phyloP scores from a whole-genome alignment of 164 flowering plant species.

The Nymphaea colorata region DNA sequence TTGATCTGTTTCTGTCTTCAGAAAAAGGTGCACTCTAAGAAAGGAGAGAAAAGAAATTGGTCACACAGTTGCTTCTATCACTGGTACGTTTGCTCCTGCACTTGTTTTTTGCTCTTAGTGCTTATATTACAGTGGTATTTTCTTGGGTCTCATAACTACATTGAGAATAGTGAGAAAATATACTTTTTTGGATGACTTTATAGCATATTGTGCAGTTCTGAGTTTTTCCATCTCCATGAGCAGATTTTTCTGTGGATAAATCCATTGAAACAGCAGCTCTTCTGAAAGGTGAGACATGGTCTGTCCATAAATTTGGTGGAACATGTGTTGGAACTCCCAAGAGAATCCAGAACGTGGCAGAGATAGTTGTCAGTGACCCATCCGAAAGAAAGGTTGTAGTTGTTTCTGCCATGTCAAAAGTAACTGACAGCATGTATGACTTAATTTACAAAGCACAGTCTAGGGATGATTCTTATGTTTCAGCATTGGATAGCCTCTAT shows the following conservation, averaged over 20 bases:
- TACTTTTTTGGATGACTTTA: not conserved
- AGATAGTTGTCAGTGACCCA: conserved; percentile 50
- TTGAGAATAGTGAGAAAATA: not conserved
- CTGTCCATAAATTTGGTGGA: conserved; percentile 97
- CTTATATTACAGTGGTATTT: not conserved
- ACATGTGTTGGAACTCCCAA: conserved; percentile 83
- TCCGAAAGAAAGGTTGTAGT: conserved; percentile 83
- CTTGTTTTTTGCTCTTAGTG: not conserved
- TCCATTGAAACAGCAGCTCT: conserved; percentile 29
- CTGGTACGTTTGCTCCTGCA: not conserved
- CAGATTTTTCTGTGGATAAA: conserved; percentile 34
- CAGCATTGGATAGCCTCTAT: conserved; percentile 63
- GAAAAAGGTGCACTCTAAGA: not conserved
- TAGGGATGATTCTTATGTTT: conserved; percentile 64
- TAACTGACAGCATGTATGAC: conserved; percentile 95
- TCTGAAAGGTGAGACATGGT: conserved; percentile 77
- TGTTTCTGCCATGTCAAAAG: conserved; percentile 98
- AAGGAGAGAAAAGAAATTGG: not conserved
- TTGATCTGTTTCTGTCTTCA: not conserved
- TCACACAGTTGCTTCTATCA: not conserved
- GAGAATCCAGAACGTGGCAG: conserved; percentile 77
- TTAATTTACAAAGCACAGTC: conserved; percentile 77
- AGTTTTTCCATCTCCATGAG: not conserved
- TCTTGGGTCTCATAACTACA: not conserved
- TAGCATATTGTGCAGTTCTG: not conserved